Evolutionary conservation across 495 filamentous ascomycete genomes (phyloP).

Genomic region (Penicillium flavigenum): DNA sequence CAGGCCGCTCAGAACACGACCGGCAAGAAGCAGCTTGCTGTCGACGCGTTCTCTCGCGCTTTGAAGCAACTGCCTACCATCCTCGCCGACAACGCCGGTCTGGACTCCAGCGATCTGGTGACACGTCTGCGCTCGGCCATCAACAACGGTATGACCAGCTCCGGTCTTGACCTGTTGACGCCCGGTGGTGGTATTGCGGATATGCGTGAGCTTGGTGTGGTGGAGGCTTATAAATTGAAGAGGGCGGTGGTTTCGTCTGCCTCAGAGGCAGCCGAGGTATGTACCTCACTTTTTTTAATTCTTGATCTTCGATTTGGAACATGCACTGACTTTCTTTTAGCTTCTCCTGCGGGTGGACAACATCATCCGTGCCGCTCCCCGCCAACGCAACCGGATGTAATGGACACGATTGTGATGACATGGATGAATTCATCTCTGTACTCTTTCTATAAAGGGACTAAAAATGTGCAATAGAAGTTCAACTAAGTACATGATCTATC

Average conservation of each 20-base stretch:
- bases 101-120: conserved; percentile 92
- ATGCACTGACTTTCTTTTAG: conserved; percentile 35
- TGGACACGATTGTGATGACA: conserved; percentile 21
- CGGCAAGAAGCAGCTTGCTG: conserved; percentile 94
- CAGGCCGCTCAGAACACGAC: conserved; percentile 89
- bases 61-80: conserved; percentile 94
- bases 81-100: conserved; percentile 93
- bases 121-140: conserved; percentile 88
- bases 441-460: conserved; percentile 14
- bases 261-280: conserved; percentile 92
- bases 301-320: neutral
- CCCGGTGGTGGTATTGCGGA: conserved; percentile 93
- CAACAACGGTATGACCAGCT: conserved; percentile 88
- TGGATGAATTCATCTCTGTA: conserved; percentile 23
- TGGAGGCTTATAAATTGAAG: conserved; percentile 99
- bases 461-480: conserved; percentile 20
- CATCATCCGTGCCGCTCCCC: conserved; percentile 77
- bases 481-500: conserved; percentile 15
- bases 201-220: conserved; percentile 94
- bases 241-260: conserved; percentile 92
- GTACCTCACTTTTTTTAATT: neutral
- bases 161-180: conserved; percentile 83
- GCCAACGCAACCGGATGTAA: conserved; percentile 72
- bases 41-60: conserved; percentile 83
- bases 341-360: conserved; percentile 81